Evolutionary conservation across 805 yeast species (phyloP), one percentile per base, ranked within the genome.

Genomic region (Yarrowia sp.): DNA sequence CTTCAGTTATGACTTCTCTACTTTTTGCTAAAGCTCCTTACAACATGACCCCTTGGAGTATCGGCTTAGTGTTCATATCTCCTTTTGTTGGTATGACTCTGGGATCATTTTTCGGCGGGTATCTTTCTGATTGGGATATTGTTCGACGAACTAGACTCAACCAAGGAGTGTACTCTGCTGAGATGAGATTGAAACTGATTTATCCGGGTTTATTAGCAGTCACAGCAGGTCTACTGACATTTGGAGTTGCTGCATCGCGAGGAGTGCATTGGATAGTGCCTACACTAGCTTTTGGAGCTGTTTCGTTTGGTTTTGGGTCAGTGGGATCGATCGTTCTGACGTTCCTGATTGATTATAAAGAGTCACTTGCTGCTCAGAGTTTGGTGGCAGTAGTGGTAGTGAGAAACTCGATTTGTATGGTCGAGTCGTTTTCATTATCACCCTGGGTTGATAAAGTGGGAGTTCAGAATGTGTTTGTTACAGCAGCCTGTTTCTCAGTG

Each of bases 341-440:
- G 0, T 86, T 86, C 68, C 77, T 81, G 14, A 77, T 85, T 17
- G 90, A 86, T 68, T 76, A 80, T 66, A 85, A 85, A 72, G 80
- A 81, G 65, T 84, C 83, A 64, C 71, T 84, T 75, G 81, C 81
- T 42, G 77, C 82, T 8, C 82, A 81, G 53, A 83, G 84, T 1
- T 79, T 85, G 78, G 86, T 83, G 51, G 81, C 84, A 32, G 83
- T 84, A 14, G 80, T 86, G 42, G 69, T 85, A 28, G 80, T 85
- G 64, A 78, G 89, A 72, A 85, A 85, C 71, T 75, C 81, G 22
- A 81, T 85, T 80, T 36, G 47, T 13, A 55, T 42, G 48, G 39
- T 41, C 2, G 62, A 41, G 38, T 55, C 48, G 3, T 55, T 55
- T 11, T 55, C 48, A 1, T 9, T 55, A 13, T 39, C 45, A 7